These are phyloP conservation scores for Eucalyptus pumila DNA, from an alignment of 345 rosid genomes.

Conservation along the genomic window DNA sequence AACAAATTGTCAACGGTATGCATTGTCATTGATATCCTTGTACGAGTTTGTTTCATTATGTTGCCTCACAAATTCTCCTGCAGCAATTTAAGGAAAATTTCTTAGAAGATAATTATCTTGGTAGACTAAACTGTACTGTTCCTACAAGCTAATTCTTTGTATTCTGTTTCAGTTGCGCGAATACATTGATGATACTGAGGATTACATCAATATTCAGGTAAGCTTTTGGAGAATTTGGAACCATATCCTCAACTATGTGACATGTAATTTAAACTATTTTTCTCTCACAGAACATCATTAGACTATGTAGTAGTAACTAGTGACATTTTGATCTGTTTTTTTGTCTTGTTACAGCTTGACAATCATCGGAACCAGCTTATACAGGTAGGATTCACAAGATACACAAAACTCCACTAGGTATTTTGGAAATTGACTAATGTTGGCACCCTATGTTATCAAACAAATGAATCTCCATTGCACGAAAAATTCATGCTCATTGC, in stretches of 20 bases:
- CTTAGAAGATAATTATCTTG: not conserved
- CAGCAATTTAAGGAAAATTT: not conserved
- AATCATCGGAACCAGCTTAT: slow-evolving; percentile 69
- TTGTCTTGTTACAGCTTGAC: slow-evolving; percentile 36
- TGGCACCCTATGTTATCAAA: not conserved
- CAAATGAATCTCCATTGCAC: not conserved
- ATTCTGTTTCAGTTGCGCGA: slow-evolving; percentile 43
- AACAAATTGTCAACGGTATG: slow-evolving; percentile 44
- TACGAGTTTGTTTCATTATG: not conserved
- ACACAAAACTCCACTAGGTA: not conserved
- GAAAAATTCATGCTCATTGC: not conserved
- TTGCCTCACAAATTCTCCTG: not conserved
- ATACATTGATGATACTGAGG: slow-evolving; percentile 76
- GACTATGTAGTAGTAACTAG: not conserved
- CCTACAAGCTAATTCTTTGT: not conserved
- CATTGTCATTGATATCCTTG: not conserved
- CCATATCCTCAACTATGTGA: not conserved
- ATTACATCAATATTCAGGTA: slow-evolving; percentile 66
- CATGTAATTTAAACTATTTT: not conserved
- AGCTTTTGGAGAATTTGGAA: not conserved
- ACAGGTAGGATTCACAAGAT: slow-evolving; percentile 24
- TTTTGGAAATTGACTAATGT: not conserved
- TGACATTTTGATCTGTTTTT: not conserved
- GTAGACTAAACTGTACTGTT: not conserved
- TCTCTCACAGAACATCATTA: not conserved